Evolutionary conservation across 2,329 filamentous ascomycete genomes (phyloP), one percentile per base, ranked within the genome.

Genomic region (Colletotrichum sp.): DNA sequence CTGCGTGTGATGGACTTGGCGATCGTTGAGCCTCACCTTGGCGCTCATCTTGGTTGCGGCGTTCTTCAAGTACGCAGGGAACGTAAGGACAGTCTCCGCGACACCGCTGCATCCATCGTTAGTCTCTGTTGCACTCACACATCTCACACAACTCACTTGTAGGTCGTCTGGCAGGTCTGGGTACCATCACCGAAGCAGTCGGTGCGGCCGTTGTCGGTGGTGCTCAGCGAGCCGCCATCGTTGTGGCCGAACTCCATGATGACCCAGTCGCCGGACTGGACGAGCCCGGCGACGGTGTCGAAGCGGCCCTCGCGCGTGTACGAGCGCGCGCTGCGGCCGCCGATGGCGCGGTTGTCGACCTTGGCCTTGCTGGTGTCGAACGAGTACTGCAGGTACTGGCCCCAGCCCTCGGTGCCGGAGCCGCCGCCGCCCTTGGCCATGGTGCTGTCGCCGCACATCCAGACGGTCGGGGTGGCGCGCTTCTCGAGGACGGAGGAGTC

Each of bases 231-330:
- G 3, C 92, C 92, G 26, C 92, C 93, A 78, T 94, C 93, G 79
- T 95, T 95, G 85, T 94, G 93, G 0, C 93, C 93, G 79, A 94
- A 94, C 79, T 94, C 93, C 69, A 94, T 93, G 69, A 94, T 86
- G 2, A 94, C 92, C 82, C 91, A 92, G 82, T 94, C 93, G 36
- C 91, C 92, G 2, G 86, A 72, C 80, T 89, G 78, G 28, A 94
- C 85, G 3, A 86, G 80, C 36, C 87, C 83, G 63, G 89, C 88
- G 68, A 94, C 89, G 1, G 86, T 86, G 18, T 87, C 83, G 84
- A 94, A 95, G 16, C 91, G 91, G 10, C 90, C 91, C 83, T 95
- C 93, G 64, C 91, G 88, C 2, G 90, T 93, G 84, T 89, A 95
- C 26, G 91, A 93, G 63, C 93, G 89, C 2, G 93, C 92, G 30